phyloP scores from a whole-genome alignment of 2,329 filamentous ascomycete genomes.

The Immersiporthe knoxdaviesiana region DNA sequence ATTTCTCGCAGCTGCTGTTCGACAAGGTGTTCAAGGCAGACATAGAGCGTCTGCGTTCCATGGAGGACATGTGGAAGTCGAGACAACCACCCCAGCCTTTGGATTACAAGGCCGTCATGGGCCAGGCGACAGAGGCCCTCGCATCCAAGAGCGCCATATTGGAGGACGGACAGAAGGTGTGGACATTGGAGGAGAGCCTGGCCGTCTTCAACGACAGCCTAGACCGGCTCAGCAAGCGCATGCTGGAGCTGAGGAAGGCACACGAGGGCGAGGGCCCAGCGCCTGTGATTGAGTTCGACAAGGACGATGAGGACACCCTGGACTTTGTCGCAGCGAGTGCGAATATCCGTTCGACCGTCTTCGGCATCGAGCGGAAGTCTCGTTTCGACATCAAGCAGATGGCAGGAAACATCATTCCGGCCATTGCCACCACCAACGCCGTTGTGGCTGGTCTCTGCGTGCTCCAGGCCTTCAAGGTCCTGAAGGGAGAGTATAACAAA shows the following conservation, averaged over 20 bases:
- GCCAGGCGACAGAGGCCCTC: conserved; percentile 53
- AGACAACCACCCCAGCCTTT: conserved; percentile 75
- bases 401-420: conserved; percentile 98
- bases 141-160: conserved; percentile 59
- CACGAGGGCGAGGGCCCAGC: conserved; percentile 52
- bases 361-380: conserved; percentile 84
- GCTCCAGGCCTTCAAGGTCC: conserved; percentile 87
- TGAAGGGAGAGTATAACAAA: conserved; percentile 70
- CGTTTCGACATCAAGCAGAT: conserved; percentile 99
- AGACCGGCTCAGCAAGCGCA: conserved; percentile 72
- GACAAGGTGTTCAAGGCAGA: conserved; percentile 91
- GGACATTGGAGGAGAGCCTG: conserved; percentile 84
- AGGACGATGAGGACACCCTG: conserved; percentile 92
- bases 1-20: conserved; percentile 81
- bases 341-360: conserved; percentile 87
- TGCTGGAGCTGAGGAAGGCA: conserved; percentile 63
- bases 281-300: conserved; percentile 85
- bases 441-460: conserved; percentile 94
- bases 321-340: conserved; percentile 92
- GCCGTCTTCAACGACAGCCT: conserved; percentile 86
- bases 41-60: conserved; percentile 77
- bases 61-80: conserved; percentile 96
- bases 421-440: conserved; percentile 96
- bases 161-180: conserved; percentile 72
- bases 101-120: conserved; percentile 64